Base-by-base conservation (phyloP, 345 rosid genomes). In the Rhizophora mangle region DNA sequence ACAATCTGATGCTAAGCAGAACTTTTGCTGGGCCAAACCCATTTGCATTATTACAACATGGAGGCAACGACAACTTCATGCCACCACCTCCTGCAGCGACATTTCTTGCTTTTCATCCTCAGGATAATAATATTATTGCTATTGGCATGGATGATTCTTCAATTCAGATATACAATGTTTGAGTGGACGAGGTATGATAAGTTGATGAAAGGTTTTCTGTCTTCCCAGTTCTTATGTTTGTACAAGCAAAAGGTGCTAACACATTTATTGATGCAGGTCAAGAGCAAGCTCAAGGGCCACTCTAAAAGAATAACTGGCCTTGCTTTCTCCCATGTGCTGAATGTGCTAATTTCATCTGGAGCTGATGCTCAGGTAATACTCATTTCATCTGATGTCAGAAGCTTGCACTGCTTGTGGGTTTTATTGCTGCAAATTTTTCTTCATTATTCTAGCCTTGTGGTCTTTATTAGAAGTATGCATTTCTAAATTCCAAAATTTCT, bases 41-140 rank as follows among this genome's bases (percentile, higher is more conserved):
- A 47, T 24, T 57, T 80, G 73, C 68, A 64, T 63, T 78, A 69
- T 78, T 56, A 29, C 65, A 71, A 63, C 39, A 9, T 82, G 86
- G 84, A 89, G 97, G 89, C 93, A 46, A 91, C 89, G 97, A 89
- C 97, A 65, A 91, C 97, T 67, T 91, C 80, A 91, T 91, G 97
- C 89, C 95, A 2, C 93, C 97, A 13, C 97, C 97, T 31, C 97
- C 97, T 60, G 93, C 95, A 62, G 97, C 93, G 56, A 91, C 97
- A 37, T 91, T 89, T 85, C 97, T 91, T 81, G 97, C 97, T 18
- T 91, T 91, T 70, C 97, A 91, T 70, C 97, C 95, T 54, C 95
- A 91, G 78, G 97, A 91, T 84, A 89, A 91, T 63, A 91, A 91
- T 77, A 91, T 91, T 68, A 91, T 91, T 80, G 95, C 97, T 57